Conservation (phyloP, 1,139 yeast genomes). For the Dujonia santamariae region DNA sequence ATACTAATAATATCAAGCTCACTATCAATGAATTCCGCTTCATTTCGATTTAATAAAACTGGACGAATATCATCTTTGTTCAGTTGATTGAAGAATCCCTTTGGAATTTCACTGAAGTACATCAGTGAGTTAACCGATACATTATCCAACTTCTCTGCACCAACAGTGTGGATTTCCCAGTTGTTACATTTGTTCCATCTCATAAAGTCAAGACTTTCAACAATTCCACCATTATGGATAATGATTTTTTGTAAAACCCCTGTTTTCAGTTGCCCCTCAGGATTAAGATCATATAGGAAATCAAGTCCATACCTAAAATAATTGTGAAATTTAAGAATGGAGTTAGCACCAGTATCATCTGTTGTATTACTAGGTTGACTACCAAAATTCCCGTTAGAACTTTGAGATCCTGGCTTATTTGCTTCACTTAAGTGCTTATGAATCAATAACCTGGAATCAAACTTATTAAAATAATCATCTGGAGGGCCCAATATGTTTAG, state of each 20-base stretch:
- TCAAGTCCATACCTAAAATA: constrained; percentile 55
- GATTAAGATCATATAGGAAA: constrained; percentile 43
- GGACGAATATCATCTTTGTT: constrained; percentile 24
- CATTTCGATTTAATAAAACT: constrained; percentile 47
- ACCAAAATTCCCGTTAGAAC: background rate
- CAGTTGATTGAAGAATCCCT: constrained; percentile 14
- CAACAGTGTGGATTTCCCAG: constrained; percentile 27
- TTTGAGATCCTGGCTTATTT: constrained; percentile 1
- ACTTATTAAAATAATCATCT: constrained; percentile 48
- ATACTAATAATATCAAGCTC: constrained; percentile 35
- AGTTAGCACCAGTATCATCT: constrained; percentile 14
- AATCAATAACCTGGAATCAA: constrained; percentile 41
- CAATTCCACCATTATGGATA: constrained; percentile 49
- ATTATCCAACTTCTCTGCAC: constrained; percentile 9
- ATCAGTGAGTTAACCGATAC: constrained; percentile 22
- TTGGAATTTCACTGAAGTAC: constrained; percentile 35
- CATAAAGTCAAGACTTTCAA: constrained; percentile 47
- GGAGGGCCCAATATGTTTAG: constrained; percentile 53
- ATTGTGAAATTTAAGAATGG: constrained; percentile 48
- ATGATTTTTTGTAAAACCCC: constrained; percentile 41
- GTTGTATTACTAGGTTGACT: background rate
- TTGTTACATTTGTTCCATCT: constrained; percentile 47
- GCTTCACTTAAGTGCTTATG: constrained; percentile 27
- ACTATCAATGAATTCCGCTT: constrained; percentile 43
- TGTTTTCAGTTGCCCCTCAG: constrained; percentile 11